Evolutionary conservation across 306 rosid genomes (phyloP), one percentile per base, ranked within the genome.

Genomic region (Medicago lupulina): DNA sequence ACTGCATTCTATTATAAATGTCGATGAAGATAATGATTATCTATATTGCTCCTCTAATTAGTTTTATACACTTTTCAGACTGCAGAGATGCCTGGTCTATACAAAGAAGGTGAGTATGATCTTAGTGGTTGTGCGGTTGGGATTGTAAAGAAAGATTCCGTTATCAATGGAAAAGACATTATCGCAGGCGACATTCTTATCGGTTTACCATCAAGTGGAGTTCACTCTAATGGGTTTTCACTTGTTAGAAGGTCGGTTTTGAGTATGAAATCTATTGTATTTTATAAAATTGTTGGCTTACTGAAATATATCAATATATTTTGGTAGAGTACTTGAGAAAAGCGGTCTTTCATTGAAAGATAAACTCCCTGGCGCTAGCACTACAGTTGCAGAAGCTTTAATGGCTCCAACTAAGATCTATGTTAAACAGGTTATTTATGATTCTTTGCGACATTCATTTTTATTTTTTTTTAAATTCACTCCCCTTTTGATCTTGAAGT

Each of bases 61-160:
- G 51, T 73, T 73, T 19, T 51, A 8, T 60, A 36, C 79, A 54
- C 76, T 75, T 85, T 53, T 75, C 83, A 92, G 99, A 95, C 97
- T 19, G 97, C 97, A 54, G 99, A 95, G 85, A 95, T 95, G 99
- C 99, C 99, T 7, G 96, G 85, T 71, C 93, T 95, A 55, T 95
- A 95, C 31, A 92, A 89, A 53, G 85, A 90, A 36, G 97, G 97
- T 1, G 97, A 95, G 77, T 92, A 95, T 75, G 97, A 95, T 76
- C 97, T 95, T 44, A 95, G 97, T 67, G 98, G 98, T 58, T 90
- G 90, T 85, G 97, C 96, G 2, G 97, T 95, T 51, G 98, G 97
- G 28, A 83, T 83, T 47, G 97, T 95, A 8, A 88, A 92, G 68
- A 87, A 89, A 43, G 97, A 90, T 31, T 67, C 87, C 57, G 90